Evolutionary conservation across 768 basidiomycete species (phyloP).

Genomic region (Lactarius quietus): DNA sequence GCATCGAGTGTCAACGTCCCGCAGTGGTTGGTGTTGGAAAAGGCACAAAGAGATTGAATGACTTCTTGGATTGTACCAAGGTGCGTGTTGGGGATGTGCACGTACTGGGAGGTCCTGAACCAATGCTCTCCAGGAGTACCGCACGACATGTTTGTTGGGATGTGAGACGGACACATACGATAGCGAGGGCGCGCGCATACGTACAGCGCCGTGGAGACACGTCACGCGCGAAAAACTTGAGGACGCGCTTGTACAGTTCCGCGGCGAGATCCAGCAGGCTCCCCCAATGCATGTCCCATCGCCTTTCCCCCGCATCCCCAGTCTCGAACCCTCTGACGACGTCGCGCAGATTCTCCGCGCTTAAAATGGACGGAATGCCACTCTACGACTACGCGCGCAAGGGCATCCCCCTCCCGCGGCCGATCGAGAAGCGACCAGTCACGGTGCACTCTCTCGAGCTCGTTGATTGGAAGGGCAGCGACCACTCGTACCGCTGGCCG

Average conservation of each 20-base stretch:
- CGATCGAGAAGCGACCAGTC: conserved; percentile 84
- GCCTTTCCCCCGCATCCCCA: background rate
- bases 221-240: conserved; percentile 78
- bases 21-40: conserved; percentile 85
- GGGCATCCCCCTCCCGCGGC: conserved; percentile 86
- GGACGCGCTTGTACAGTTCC: conserved; percentile 62
- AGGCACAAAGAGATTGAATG: conserved; percentile 81
- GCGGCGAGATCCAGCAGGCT: conserved; percentile 83
- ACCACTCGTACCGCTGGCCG: conserved; percentile 80
- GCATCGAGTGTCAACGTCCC: conserved; percentile 6
- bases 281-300: conserved; percentile 75
- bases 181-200: conserved; percentile 78
- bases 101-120: background rate
- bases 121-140: conserved; percentile 66
- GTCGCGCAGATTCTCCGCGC: conserved; percentile 78
- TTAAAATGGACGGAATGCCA: conserved; percentile 97
- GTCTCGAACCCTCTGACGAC: background rate
- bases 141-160: conserved; percentile 85
- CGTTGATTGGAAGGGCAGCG: conserved; percentile 67
- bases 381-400: conserved; percentile 94
- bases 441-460: conserved; percentile 81
- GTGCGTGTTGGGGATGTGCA: conserved; percentile 38
- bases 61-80: conserved; percentile 89
- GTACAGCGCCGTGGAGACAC: conserved; percentile 75
- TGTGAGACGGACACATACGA: conserved; percentile 96